Evolutionary conservation across 2,329 filamentous ascomycete species (phyloP).

Genomic region (Chaetomium strumarium): DNA sequence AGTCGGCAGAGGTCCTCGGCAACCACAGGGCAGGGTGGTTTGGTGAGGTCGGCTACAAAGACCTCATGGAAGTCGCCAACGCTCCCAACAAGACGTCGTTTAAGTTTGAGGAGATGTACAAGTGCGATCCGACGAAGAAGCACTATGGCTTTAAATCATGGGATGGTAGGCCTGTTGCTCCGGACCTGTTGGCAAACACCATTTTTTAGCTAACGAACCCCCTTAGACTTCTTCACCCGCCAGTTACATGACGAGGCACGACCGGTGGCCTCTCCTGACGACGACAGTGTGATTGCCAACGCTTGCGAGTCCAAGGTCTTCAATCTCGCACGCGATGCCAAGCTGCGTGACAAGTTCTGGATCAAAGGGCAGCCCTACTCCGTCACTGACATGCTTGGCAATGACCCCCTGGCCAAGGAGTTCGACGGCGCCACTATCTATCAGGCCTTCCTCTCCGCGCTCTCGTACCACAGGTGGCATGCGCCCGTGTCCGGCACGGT

Average conservation of each 20-base stretch:
- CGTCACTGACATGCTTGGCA: constrained; percentile 55
- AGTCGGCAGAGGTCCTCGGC: constrained; percentile 47
- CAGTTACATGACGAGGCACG: constrained; percentile 47
- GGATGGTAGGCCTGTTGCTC: constrained; percentile 42
- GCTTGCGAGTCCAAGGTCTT: constrained; percentile 59
- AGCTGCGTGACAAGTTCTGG: constrained; percentile 58
- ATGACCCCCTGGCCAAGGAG: constrained; percentile 45
- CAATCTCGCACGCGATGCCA: constrained; percentile 44
- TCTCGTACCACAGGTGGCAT: constrained; percentile 70
- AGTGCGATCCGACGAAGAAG: constrained; percentile 49
- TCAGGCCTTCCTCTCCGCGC: constrained; percentile 61
- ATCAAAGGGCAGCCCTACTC: constrained; percentile 65
- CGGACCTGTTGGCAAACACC: not conserved
- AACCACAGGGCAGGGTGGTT: constrained; percentile 48
- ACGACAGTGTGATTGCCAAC: constrained; percentile 52
- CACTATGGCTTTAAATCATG: constrained; percentile 60
- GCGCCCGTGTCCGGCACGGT: constrained; percentile 59
- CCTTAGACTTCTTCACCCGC: constrained; percentile 55
- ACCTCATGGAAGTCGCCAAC: constrained; percentile 49
- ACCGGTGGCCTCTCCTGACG: constrained; percentile 51
- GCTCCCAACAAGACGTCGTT: constrained; percentile 35
- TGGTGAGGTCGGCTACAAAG: constrained; percentile 40
- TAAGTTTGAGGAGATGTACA: constrained; percentile 54
- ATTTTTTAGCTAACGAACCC: not conserved
- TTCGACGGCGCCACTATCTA: constrained; percentile 63